A percentile compares a stretch with the other conserved stretches of the same genome.
Evolutionary conservation across 192 early-diverging fungal species (phyloP).

Genomic region (Entomortierella parvispora): DNA sequence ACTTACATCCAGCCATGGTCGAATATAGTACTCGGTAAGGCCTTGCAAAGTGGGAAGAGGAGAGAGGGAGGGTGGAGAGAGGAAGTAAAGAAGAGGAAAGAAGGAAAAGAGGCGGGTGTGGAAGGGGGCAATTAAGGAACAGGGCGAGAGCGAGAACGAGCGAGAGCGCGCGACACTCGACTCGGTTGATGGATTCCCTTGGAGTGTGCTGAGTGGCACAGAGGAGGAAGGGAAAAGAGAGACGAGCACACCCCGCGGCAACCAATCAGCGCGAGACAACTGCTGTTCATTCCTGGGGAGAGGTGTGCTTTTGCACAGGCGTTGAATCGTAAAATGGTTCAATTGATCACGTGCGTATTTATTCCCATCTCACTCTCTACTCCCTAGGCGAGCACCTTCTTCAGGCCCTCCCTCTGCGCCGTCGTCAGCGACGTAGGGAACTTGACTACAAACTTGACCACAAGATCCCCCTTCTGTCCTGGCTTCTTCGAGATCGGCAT

Average conservation of each 20-base stretch:
- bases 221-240: too few relatives aligned
- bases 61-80: slow-evolving; percentile 7
- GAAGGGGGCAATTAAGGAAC: slow-evolving; percentile 3
- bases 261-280: too few relatives aligned
- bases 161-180: too few relatives aligned
- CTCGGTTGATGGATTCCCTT: too few relatives aligned
- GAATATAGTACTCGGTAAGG: background rate
- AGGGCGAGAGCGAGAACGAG: too few relatives aligned
- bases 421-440: slow-evolving; percentile 79
- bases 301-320: too few relatives aligned
- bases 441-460: slow-evolving; percentile 81
- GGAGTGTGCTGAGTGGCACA: too few relatives aligned
- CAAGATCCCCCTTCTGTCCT: slow-evolving; percentile 87
- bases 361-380: too few relatives aligned
- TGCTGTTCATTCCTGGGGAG: too few relatives aligned
- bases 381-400: slow-evolving; percentile 52
- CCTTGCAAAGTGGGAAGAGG: background rate
- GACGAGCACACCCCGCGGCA: too few relatives aligned
- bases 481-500: slow-evolving; percentile 92
- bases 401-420: slow-evolving; percentile 76
- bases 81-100: slow-evolving; percentile 14
- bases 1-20: slow-evolving; percentile 53
- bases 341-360: too few relatives aligned
- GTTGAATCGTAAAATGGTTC: too few relatives aligned
- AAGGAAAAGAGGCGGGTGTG: slow-evolving; percentile 4